A percentile compares a stretch with the other conserved stretches of the same genome.
Evolutionary conservation across 495 filamentous ascomycete species (phyloP).

Genomic region (Cryomyces minteri): DNA sequence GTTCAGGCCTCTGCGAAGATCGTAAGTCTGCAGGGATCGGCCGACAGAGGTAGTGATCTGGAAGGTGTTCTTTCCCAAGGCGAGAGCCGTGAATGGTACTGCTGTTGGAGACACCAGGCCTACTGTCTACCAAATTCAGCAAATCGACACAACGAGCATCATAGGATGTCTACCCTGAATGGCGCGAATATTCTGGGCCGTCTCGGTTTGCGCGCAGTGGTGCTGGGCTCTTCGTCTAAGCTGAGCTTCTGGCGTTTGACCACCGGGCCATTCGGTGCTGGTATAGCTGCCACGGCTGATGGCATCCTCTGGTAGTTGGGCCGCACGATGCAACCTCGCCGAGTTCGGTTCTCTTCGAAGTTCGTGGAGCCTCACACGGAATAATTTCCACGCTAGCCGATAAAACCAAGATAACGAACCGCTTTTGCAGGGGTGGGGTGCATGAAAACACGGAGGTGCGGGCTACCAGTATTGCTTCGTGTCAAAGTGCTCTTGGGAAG

Average conservation of each 20-base stretch:
- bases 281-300: background rate
- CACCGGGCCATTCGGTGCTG: conserved; percentile 5
- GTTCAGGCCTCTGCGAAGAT: conserved; percentile 71
- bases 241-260: conserved; percentile 44
- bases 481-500: no score
- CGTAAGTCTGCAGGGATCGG: conserved; percentile 81
- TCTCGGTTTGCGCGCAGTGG: conserved; percentile 3
- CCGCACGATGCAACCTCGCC: no score
- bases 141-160: background rate
- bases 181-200: conserved; percentile 72
- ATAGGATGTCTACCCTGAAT: conserved; percentile 41
- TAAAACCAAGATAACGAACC: no score
- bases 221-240: conserved; percentile 69
- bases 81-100: conserved; percentile 74
- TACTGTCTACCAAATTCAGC: conserved; percentile 44
- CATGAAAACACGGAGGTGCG: no score
- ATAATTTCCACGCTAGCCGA: no score
- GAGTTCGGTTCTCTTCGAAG: no score
- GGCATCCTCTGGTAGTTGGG: background rate
- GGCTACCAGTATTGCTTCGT: no score
- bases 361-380: no score
- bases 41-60: conserved; percentile 94
- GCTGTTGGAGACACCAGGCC: conserved; percentile 79
- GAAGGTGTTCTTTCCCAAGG: conserved; percentile 83
- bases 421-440: no score